These are phyloP conservation scores for Clitopilus passeckerianus DNA, from an alignment of 768 basidiomycete genomes.

Conservation along the genomic window DNA sequence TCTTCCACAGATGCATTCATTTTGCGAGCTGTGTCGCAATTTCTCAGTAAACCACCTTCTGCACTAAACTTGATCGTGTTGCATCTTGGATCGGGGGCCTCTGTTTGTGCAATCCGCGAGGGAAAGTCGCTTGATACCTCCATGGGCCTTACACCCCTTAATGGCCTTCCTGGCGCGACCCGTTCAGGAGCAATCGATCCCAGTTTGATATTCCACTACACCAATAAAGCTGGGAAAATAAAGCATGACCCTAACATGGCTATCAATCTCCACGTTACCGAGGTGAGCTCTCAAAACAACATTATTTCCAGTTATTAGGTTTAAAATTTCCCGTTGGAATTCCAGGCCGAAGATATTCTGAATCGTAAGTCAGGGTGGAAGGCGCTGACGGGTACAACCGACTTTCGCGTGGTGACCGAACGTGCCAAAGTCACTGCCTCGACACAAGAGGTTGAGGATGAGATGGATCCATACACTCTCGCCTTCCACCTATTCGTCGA, in stretches of 20 bases:
- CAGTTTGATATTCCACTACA: constrained; percentile 83
- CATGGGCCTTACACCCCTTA: constrained; percentile 91
- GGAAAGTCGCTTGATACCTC: constrained; percentile 81
- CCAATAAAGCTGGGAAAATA: constrained; percentile 46
- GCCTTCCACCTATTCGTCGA: constrained; percentile 82
- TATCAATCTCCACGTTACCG: constrained; percentile 49
- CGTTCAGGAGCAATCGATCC: constrained; percentile 83
- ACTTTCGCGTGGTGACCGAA: constrained; percentile 67
- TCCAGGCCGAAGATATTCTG: constrained; percentile 65
- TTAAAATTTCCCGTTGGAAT: not conserved
- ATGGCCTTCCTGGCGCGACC: constrained; percentile 85
- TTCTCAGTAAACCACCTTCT: constrained; percentile 48
- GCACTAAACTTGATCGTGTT: constrained; percentile 73
- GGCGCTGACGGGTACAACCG: constrained; percentile 72
- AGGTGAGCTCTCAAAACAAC: constrained; percentile 19
- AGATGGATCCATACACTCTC: constrained; percentile 39
- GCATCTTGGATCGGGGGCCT: constrained; percentile 91
- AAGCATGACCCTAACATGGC: constrained; percentile 45
- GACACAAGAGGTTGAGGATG: constrained; percentile 8
- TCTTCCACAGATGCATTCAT: constrained; percentile 56
- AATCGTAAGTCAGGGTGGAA: constrained; percentile 78
- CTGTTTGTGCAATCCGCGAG: constrained; percentile 65
- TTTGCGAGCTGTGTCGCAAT: constrained; percentile 51
- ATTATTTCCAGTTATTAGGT: not conserved
- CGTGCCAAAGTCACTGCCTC: constrained; percentile 27